Evolutionary conservation across 768 basidiomycete genomes (phyloP).

Genomic region (Boletus bicolor): DNA sequence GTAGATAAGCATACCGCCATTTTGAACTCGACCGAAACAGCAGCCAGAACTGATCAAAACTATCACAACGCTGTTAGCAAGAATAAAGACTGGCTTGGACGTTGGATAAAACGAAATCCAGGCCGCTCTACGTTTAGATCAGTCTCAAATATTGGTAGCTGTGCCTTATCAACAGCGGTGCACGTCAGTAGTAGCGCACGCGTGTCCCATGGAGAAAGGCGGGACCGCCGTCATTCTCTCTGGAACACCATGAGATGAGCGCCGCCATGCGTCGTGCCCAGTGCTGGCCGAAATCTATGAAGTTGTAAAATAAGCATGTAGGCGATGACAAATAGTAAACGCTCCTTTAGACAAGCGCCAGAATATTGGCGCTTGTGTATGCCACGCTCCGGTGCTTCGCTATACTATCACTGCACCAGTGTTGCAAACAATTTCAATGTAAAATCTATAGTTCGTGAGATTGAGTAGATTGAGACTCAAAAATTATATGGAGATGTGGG

Average conservation of each 20-base stretch:
- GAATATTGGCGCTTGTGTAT: no score
- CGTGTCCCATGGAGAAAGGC: conserved; percentile 2
- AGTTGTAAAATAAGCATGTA: background rate
- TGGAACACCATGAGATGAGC: background rate
- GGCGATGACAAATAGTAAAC: background rate
- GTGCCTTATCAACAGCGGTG: no score
- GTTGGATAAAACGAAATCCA: no score
- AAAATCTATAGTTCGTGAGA: no score
- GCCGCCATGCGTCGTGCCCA: background rate
- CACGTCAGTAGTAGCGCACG: background rate
- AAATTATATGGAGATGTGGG: no score
- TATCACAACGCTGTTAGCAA: background rate
- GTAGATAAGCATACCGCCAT: conserved; percentile 13
- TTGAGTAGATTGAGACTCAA: no score
- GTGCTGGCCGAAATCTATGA: background rate
- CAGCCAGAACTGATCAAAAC: background rate
- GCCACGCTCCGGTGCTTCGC: no score
- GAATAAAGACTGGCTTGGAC: no score
- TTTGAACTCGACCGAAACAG: conserved; percentile 19
- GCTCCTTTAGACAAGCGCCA: background rate
- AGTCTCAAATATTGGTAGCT: no score
- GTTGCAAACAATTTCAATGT: no score
- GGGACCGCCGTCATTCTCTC: conserved; percentile 3
- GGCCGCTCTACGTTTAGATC: no score
- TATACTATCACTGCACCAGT: no score